These are phyloP conservation scores for Neofusicoccum ribis DNA, from an alignment of 2,329 filamentous ascomycete species.

Conservation along the genomic window DNA sequence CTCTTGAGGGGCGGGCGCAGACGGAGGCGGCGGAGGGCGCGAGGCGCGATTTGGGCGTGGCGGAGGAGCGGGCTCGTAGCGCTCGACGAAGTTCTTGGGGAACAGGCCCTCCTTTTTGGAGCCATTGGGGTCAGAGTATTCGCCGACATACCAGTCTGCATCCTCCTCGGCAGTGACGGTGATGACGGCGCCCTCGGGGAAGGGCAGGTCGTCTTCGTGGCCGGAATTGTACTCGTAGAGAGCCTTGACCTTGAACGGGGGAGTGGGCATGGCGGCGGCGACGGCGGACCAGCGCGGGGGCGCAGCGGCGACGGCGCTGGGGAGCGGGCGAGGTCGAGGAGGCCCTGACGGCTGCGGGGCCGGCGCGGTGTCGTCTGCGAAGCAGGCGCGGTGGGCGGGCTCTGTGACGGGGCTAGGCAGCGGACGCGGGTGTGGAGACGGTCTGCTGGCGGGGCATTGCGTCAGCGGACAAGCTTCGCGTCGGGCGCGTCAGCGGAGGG, in stretches of 20 bases:
- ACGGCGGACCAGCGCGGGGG: constrained; percentile 14
- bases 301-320: background rate
- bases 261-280: constrained; percentile 15
- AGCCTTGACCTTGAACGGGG: constrained; percentile 85
- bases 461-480: constrained; percentile 18
- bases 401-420: background rate
- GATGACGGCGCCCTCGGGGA: constrained; percentile 82
- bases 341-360: background rate
- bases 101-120: constrained; percentile 82
- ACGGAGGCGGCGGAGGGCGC: constrained; percentile 48
- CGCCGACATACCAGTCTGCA: constrained; percentile 88
- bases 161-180: constrained; percentile 92
- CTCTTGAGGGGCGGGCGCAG: constrained; percentile 30
- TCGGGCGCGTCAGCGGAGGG: background rate
- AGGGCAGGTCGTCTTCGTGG: constrained; percentile 93
- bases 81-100: constrained; percentile 95
- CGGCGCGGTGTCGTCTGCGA: background rate
- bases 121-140: constrained; percentile 77
- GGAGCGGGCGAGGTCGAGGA: background rate
- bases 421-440: constrained; percentile 5
- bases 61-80: constrained; percentile 87
- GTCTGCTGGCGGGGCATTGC: constrained; percentile 21
- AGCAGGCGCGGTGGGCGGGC: constrained; percentile 1
- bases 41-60: constrained; percentile 74
- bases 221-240: constrained; percentile 90